Conservation (phyloP, 805 yeast species). For the Teunomyces aglyptinius region DNA sequence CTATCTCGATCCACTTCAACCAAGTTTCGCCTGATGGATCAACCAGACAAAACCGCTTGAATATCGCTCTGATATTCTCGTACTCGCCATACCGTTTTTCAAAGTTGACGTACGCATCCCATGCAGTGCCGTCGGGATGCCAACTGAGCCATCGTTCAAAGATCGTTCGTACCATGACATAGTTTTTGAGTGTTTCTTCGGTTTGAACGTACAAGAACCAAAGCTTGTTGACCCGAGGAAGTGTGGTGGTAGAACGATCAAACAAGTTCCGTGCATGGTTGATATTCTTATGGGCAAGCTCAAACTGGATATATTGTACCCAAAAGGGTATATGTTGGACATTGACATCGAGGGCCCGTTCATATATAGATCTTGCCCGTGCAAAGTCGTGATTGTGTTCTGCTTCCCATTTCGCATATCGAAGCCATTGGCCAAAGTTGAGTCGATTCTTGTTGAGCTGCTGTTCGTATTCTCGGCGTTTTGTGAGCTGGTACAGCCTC, state of each 20-base stretch:
- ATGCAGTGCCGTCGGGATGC: slow-evolving; percentile 67
- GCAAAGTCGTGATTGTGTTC: slow-evolving; percentile 69
- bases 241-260: slow-evolving; percentile 67
- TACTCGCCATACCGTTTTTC: slow-evolving; percentile 64
- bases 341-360: slow-evolving; percentile 79
- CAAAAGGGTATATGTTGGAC: slow-evolving; percentile 77
- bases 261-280: slow-evolving; percentile 87
- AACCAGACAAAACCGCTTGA: slow-evolving; percentile 42
- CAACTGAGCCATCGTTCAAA: slow-evolving; percentile 80
- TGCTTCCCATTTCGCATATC: slow-evolving; percentile 86
- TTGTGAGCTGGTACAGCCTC: slow-evolving; percentile 68
- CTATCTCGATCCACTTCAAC: slow-evolving; percentile 75
- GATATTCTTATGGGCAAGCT: slow-evolving; percentile 65
- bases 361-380: slow-evolving; percentile 84
- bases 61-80: slow-evolving; percentile 58
- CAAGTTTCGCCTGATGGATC: slow-evolving; percentile 60
- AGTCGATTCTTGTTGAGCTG: slow-evolving; percentile 83
- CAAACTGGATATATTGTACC: slow-evolving; percentile 79
- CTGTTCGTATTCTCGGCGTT: slow-evolving; percentile 79
- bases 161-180: slow-evolving; percentile 57
- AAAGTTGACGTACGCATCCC: slow-evolving; percentile 72
- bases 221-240: slow-evolving; percentile 80
- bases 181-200: slow-evolving; percentile 74
- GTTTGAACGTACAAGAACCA: slow-evolving; percentile 84
- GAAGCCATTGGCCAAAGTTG: slow-evolving; percentile 83